phyloP scores from a whole-genome alignment of 2,329 filamentous ascomycete species.

The Dothideomycetidae sp. region DNA sequence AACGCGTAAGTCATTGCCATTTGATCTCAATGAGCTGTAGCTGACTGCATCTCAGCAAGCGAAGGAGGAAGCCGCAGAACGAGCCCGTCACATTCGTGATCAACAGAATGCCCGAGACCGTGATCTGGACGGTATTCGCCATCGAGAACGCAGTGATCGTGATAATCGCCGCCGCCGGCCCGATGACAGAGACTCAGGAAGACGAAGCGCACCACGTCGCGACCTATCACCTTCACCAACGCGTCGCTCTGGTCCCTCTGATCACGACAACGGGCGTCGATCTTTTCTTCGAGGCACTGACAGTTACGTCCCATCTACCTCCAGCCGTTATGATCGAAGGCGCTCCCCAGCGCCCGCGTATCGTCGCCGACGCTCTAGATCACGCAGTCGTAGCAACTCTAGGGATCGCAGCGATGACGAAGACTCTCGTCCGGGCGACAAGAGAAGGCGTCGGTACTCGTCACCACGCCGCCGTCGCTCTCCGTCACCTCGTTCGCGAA shows the following conservation, averaged over 20 bases:
- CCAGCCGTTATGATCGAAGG: constrained; percentile 13
- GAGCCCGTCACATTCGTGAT: constrained; percentile 56
- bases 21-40: not conserved
- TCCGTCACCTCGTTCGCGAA: constrained; percentile 17
- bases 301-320: constrained; percentile 40
- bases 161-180: constrained; percentile 21
- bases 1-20: constrained; percentile 57
- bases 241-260: constrained; percentile 35
- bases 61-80: constrained; percentile 67
- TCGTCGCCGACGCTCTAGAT: constrained; percentile 2
- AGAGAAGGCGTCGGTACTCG: constrained; percentile 16
- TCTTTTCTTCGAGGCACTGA: constrained; percentile 39
- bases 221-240: constrained; percentile 30
- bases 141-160: constrained; percentile 40
- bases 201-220: constrained; percentile 31
- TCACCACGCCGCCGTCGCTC: constrained; percentile 18
- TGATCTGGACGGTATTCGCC: constrained; percentile 53
- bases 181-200: constrained; percentile 35
- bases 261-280: constrained; percentile 31
- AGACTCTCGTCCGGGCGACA: constrained; percentile 4
- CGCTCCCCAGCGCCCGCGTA: constrained; percentile 8
- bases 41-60: constrained; percentile 29
- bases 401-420: constrained; percentile 1
- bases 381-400: not conserved
- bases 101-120: constrained; percentile 57